phyloP scores from a whole-genome alignment of 2,329 filamentous ascomycete genomes.

The Scytalidium lignicola region DNA sequence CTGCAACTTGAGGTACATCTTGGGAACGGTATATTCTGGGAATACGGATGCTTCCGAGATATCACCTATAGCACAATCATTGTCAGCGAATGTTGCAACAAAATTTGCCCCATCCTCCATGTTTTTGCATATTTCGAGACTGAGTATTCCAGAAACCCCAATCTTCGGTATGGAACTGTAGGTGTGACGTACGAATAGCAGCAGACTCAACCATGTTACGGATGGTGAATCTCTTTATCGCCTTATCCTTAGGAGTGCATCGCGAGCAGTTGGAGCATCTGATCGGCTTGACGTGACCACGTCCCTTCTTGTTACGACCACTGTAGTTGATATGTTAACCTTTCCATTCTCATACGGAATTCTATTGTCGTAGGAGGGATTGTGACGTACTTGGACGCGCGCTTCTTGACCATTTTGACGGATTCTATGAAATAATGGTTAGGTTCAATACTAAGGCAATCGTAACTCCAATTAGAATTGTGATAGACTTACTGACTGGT shows the following conservation, averaged over 20 bases:
- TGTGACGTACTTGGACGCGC: constrained; percentile 57
- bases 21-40: constrained; percentile 97
- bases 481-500: constrained; percentile 5
- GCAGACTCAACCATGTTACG: constrained; percentile 99
- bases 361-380: constrained; percentile 4
- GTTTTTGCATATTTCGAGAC: too few species aligned
- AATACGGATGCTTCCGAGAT: constrained; percentile 99
- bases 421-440: constrained; percentile 36
- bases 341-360: background rate
- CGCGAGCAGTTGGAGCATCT: constrained; percentile 80
- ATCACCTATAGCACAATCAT: constrained; percentile 65
- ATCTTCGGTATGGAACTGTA: too few species aligned
- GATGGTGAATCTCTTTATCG: constrained; percentile 99
- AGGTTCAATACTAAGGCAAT: background rate
- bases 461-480: too few species aligned
- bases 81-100: constrained; percentile 9
- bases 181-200: constrained; percentile 82
- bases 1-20: constrained; percentile 99
- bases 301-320: constrained; percentile 99
- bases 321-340: constrained; percentile 39
- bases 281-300: constrained; percentile 99
- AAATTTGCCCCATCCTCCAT: constrained; percentile 1
- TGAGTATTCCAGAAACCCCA: too few species aligned
- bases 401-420: constrained; percentile 68
- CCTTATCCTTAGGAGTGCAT: constrained; percentile 85